phyloP scores from a whole-genome alignment of 2,329 filamentous ascomycete species.

The Metarhizium anisopliae region DNA sequence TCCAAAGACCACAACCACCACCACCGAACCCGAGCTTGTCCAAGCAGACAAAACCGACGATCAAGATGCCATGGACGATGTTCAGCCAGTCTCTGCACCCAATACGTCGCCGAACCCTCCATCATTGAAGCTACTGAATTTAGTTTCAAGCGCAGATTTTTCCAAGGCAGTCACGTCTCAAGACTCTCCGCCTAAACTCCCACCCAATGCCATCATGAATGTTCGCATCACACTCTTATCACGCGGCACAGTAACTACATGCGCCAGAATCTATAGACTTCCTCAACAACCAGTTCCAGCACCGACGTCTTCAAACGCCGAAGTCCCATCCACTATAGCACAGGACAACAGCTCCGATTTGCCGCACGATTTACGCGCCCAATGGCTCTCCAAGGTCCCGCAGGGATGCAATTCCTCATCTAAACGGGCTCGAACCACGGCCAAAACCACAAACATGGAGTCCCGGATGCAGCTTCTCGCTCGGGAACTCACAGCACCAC shows the following conservation, averaged over 20 bases:
- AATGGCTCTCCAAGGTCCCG: slow-evolving; percentile 60
- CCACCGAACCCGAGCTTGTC: slow-evolving; percentile 1
- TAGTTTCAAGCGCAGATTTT: slow-evolving; percentile 22
- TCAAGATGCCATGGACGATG: slow-evolving; percentile 23
- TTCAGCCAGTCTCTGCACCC: slow-evolving; percentile 9
- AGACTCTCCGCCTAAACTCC: slow-evolving; percentile 16
- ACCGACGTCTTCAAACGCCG: slow-evolving; percentile 24
- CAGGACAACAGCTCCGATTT: slow-evolving; percentile 12
- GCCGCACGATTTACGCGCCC: slow-evolving; percentile 45
- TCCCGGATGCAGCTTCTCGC: slow-evolving; percentile 35
- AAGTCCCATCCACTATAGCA: slow-evolving; percentile 37
- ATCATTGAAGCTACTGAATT: slow-evolving; percentile 12
- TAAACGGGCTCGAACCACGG: slow-evolving; percentile 4
- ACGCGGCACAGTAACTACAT: slow-evolving; percentile 61
- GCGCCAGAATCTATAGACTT: slow-evolving; percentile 80
- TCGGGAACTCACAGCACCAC: slow-evolving; percentile 36
- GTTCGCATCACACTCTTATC: slow-evolving; percentile 58
- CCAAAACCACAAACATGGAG: slow-evolving; percentile 20
- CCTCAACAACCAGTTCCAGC: slow-evolving; percentile 27
- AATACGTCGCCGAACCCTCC: neutral
- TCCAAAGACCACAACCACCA: slow-evolving; percentile 4
- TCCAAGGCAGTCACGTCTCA: slow-evolving; percentile 14
- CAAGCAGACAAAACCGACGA: slow-evolving; percentile 4
- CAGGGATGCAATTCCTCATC: neutral
- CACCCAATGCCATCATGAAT: slow-evolving; percentile 38